phyloP scores from a whole-genome alignment of 2,329 filamentous ascomycete genomes.

The Penicillium sp. region DNA sequence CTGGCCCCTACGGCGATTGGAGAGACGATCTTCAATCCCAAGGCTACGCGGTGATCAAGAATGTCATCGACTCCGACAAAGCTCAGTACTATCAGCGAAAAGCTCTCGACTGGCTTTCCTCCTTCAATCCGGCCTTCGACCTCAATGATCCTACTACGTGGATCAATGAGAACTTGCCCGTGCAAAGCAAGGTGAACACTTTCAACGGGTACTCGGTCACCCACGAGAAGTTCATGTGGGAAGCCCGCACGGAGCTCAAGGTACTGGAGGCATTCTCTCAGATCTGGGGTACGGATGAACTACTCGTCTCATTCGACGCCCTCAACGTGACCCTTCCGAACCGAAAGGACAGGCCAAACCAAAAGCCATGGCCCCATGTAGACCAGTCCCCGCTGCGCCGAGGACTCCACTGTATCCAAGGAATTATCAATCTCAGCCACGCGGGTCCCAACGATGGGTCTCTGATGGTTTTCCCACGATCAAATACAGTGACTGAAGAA shows the following conservation, averaged over 20 bases:
- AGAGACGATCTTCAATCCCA: slow-evolving; percentile 19
- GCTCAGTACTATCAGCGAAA: slow-evolving; percentile 21
- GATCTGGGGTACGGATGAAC: slow-evolving; percentile 22
- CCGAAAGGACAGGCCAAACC: slow-evolving; percentile 1
- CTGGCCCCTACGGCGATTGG: slow-evolving; percentile 15
- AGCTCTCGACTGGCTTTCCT: slow-evolving; percentile 21
- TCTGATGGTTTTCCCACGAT: slow-evolving; percentile 17
- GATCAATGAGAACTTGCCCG: slow-evolving; percentile 15
- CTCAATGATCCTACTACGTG: slow-evolving; percentile 20
- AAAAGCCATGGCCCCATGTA: slow-evolving; percentile 30
- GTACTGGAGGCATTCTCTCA: slow-evolving; percentile 20
- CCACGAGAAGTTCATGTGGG: slow-evolving; percentile 26
- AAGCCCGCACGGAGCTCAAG: slow-evolving; percentile 20
- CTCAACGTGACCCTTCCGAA: slow-evolving; percentile 24
- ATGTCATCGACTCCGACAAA: slow-evolving; percentile 15
- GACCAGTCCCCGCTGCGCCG: slow-evolving; percentile 31
- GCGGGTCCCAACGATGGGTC: slow-evolving; percentile 24
- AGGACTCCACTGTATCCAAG: slow-evolving; percentile 31
- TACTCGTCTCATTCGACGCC: slow-evolving; percentile 23
- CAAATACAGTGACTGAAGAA: slow-evolving; percentile 28
- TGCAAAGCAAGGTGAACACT: slow-evolving; percentile 17
- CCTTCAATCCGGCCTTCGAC: slow-evolving; percentile 14
- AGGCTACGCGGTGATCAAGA: slow-evolving; percentile 20
- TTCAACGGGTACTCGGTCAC: slow-evolving; percentile 19
- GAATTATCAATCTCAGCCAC: slow-evolving; percentile 21